These are phyloP conservation scores for Terana coerulea DNA, from an alignment of 768 basidiomycete genomes.

Conservation along the genomic window DNA sequence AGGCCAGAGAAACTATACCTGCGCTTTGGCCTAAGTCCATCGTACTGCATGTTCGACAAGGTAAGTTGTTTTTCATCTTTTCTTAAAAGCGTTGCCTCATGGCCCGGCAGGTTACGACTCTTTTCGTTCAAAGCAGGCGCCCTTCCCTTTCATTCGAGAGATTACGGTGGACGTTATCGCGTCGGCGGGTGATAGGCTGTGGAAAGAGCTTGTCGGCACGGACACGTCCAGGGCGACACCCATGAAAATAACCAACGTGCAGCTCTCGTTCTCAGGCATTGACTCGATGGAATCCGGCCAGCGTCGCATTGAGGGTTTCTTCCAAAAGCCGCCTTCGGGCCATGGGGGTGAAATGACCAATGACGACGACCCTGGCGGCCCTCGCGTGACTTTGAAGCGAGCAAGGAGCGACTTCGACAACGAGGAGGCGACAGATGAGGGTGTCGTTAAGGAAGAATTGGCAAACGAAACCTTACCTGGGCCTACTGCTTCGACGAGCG, in stretches of 20 bases:
- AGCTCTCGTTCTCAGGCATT: conserved; percentile 74
- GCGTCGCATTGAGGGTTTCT: conserved; percentile 83
- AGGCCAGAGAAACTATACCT: conserved; percentile 68
- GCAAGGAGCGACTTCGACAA: conserved; percentile 1
- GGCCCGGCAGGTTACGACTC: conserved; percentile 52
- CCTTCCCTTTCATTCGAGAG: conserved; percentile 81
- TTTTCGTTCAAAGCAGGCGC: conserved; percentile 74
- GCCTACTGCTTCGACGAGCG: background rate
- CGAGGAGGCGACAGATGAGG: no score
- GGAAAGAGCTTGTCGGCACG: conserved; percentile 80
- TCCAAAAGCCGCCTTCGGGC: conserved; percentile 37
- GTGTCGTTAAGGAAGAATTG: background rate
- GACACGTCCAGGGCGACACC: conserved; percentile 23
- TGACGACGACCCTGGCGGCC: background rate
- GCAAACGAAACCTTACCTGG: background rate
- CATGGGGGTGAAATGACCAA: conserved; percentile 10
- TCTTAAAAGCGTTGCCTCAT: background rate
- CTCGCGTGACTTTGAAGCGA: conserved; percentile 7
- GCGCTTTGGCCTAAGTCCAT: conserved; percentile 92
- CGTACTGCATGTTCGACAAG: conserved; percentile 73
- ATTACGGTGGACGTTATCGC: conserved; percentile 75
- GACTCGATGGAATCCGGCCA: conserved; percentile 77
- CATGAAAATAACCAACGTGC: conserved; percentile 70
- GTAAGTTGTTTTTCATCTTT: conserved; percentile 29
- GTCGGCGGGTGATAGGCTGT: conserved; percentile 71